A percentile compares a stretch with the other conserved stretches of the same genome.
phyloP scores from a whole-genome alignment of 352 stramenopile species.

The Pythium graminicola region DNA sequence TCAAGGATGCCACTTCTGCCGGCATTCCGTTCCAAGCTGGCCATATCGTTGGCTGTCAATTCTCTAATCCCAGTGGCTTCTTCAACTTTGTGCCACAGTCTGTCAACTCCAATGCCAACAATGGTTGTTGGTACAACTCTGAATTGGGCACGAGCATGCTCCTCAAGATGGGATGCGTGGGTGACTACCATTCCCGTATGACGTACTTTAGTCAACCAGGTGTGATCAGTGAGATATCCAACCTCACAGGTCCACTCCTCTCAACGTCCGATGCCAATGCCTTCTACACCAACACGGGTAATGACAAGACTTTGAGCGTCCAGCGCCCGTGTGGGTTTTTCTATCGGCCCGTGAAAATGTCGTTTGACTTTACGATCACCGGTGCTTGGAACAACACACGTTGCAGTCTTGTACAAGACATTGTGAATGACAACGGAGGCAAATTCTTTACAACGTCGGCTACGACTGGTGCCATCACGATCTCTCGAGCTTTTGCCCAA shows the following conservation, averaged over 20 bases:
- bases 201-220: conserved; percentile 23
- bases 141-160: conserved; percentile 25
- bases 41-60: conserved; percentile 31
- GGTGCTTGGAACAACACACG: conserved; percentile 13
- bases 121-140: conserved; percentile 36
- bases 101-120: conserved; percentile 29
- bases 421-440: conserved; percentile 14
- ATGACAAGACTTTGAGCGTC: conserved; percentile 14
- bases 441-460: conserved; percentile 23
- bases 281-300: conserved; percentile 27
- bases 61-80: conserved; percentile 32
- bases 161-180: conserved; percentile 34
- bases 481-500: conserved; percentile 27
- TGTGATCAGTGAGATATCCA: conserved; percentile 23
- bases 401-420: conserved; percentile 18
- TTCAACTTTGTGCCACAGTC: conserved; percentile 36
- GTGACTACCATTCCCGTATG: conserved; percentile 18
- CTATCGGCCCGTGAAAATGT: conserved; percentile 33
- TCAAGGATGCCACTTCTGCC: conserved; percentile 21
- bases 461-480: conserved; percentile 6
- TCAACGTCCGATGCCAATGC: conserved; percentile 7
- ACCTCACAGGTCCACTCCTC: conserved; percentile 20
- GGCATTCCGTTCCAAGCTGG: conserved; percentile 28
- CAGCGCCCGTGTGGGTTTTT: conserved; percentile 30
- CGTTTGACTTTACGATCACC: conserved; percentile 28